Conservation (phyloP, 805 yeast species). For the Alloascoidea africana region DNA sequence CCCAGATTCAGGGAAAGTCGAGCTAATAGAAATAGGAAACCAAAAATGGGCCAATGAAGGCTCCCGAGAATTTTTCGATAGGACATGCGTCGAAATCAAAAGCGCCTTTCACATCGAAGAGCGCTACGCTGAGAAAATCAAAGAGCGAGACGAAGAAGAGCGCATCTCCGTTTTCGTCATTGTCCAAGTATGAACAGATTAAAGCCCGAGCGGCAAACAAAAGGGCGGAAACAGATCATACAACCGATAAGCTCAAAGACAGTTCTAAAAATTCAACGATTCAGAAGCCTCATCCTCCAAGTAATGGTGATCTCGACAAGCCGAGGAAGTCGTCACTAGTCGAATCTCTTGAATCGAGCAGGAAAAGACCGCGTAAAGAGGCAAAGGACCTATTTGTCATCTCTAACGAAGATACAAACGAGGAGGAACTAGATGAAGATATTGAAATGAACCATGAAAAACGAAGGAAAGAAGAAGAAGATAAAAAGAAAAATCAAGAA, state of each 20-base stretch:
- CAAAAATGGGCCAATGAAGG: too few relatives aligned
- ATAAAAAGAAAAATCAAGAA: background rate
- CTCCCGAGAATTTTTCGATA: too few relatives aligned
- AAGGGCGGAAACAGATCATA: background rate
- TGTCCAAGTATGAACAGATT: background rate
- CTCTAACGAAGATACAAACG: background rate
- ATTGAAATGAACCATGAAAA: background rate
- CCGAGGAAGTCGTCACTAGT: too few relatives aligned
- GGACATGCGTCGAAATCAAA: too few relatives aligned
- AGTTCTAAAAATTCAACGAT: background rate
- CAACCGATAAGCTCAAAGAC: background rate
- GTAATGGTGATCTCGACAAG: too few relatives aligned
- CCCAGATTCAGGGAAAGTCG: too few relatives aligned
- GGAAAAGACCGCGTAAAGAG: background rate
- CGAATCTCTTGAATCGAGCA: background rate
- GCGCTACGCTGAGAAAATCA: constrained; percentile 14
- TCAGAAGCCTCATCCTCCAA: too few relatives aligned
- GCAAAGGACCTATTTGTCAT: background rate
- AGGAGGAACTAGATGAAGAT: background rate
- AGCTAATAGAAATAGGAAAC: too few relatives aligned
- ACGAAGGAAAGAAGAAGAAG: background rate
- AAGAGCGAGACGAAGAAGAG: constrained; percentile 34
- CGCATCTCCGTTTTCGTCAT: constrained; percentile 7
- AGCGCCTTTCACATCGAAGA: too few relatives aligned
- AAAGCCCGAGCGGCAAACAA: background rate